Conservation (phyloP, 768 basidiomycete genomes). For the Termitomyces sp. region DNA sequence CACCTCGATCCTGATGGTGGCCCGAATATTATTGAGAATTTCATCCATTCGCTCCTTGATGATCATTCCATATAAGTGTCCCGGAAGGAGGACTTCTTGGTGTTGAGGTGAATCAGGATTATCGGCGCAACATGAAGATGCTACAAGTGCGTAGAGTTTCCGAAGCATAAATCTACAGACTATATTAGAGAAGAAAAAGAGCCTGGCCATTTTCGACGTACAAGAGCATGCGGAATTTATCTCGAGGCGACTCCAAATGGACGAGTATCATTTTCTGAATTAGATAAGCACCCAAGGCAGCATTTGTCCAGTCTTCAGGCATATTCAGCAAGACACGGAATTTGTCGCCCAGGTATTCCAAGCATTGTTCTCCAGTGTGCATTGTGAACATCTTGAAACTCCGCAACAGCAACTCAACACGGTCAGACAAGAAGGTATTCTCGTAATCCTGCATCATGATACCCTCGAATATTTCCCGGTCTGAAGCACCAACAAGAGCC, state of each 20-base stretch:
- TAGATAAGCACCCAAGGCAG: conserved; percentile 76
- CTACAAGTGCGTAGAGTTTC: conserved; percentile 90
- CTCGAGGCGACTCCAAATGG: conserved; percentile 80
- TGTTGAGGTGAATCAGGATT: conserved; percentile 99
- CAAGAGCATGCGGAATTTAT: conserved; percentile 95
- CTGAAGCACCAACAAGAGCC: conserved; percentile 85
- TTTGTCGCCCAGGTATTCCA: conserved; percentile 95
- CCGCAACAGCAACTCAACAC: conserved; percentile 89
- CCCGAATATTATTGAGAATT: conserved; percentile 68
- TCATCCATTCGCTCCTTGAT: conserved; percentile 98
- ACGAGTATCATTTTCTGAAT: conserved; percentile 86
- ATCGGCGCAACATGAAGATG: conserved; percentile 85
- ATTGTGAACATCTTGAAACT: conserved; percentile 94
- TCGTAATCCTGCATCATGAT: conserved; percentile 96
- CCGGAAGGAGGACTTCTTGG: conserved; percentile 95
- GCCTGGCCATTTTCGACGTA: conserved; percentile 37
- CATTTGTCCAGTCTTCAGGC: conserved; percentile 93
- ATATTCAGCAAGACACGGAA: conserved; percentile 88
- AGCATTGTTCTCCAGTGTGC: conserved; percentile 84
- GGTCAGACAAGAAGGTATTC: conserved; percentile 96
- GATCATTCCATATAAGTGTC: conserved; percentile 91
- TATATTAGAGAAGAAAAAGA: neutral
- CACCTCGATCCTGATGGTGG: conserved; percentile 69
- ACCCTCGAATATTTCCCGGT: conserved; percentile 95
- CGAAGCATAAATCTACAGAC: conserved; percentile 87